Base-by-base conservation (phyloP, 768 basidiomycete species). In the Boletus coccyginus region DNA sequence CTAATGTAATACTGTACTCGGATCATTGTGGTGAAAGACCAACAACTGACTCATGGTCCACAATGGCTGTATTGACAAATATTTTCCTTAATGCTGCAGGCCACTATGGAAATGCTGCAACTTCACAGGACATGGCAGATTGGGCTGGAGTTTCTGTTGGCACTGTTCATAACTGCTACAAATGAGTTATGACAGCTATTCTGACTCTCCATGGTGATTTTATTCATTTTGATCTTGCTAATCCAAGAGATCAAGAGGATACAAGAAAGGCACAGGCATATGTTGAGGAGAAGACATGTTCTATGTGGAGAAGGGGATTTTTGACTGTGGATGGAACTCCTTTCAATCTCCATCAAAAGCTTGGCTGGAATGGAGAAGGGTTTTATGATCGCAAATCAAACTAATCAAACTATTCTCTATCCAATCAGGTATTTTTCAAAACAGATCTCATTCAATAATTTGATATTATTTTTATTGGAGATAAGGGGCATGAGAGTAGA, bases 351-450 rank as follows among this genome's bases (percentile, higher is more conserved):
- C n/a, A n/a, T n/a, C n/a, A n/a, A n/a, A n/a, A n/a, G n/a, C n/a
- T n/a, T n/a, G n/a, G n/a, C n/a, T n/a, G n/a, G n/a, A n/a, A n/a
- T n/a, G n/a, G n/a, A n/a, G n/a, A n/a, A n/a, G n/a, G n/a, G n/a
- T n/a, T n/a, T n/a, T n/a, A n/a, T n/a, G n/a, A n/a, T 31, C 4
- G 19, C 0, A 56, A n/a, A n/a, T n/a, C n/a, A n/a, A n/a, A n/a
- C n/a, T n/a, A 59, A 48, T 62, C 61, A 32, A n/a, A 19, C 1
- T 62, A 62, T 11, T 62, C 43, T 0, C 8, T 62, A 8, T 46
- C 49, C 7, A 35, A 36, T 12, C 52, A 62, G 32, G 58, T 59
- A 16, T 11, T 31, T 35, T 35, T 6, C 13, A 35, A 13, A 2
- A 35, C 13, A 35, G 13, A 6, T 52, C 5, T 12, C 35, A 35